Conservation (phyloP, 2,329 filamentous ascomycete genomes). For the Fusarium marasasianum region DNA sequence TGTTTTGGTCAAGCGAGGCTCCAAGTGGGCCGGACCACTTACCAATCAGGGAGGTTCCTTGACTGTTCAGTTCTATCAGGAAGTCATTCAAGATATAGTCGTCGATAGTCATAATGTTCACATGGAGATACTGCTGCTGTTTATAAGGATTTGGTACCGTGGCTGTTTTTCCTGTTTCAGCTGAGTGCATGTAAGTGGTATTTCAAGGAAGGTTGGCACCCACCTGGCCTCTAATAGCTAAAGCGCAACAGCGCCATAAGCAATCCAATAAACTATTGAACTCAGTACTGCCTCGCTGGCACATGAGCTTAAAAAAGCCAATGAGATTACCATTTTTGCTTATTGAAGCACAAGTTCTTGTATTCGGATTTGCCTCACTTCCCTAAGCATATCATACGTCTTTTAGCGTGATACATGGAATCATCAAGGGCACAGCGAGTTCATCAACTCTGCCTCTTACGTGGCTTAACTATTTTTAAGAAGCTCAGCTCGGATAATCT, state of each 20-base stretch:
- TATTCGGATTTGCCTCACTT: no score
- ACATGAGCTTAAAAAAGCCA: background rate
- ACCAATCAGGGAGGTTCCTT: background rate
- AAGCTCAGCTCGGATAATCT: background rate
- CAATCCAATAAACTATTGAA: background rate
- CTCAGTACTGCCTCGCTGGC: background rate
- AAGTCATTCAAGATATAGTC: background rate
- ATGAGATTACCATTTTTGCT: background rate
- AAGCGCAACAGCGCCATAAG: background rate
- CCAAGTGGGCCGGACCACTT: background rate
- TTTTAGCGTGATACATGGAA: background rate
- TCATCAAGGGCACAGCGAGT: background rate
- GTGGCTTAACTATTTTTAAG: background rate
- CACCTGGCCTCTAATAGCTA: background rate
- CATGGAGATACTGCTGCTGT: no score
- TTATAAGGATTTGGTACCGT: no score
- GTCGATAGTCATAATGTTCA: no score
- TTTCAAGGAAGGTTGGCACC: background rate
- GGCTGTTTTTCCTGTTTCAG: background rate
- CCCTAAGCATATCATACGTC: background rate
- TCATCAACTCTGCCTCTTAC: background rate
- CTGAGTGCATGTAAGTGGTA: background rate
- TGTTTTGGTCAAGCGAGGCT: background rate
- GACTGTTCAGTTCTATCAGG: background rate
- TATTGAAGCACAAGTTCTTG: accelerated